Evolutionary conservation across 2,329 filamentous ascomycete genomes (phyloP).

Genomic region (Ceratocystis huliohia): DNA sequence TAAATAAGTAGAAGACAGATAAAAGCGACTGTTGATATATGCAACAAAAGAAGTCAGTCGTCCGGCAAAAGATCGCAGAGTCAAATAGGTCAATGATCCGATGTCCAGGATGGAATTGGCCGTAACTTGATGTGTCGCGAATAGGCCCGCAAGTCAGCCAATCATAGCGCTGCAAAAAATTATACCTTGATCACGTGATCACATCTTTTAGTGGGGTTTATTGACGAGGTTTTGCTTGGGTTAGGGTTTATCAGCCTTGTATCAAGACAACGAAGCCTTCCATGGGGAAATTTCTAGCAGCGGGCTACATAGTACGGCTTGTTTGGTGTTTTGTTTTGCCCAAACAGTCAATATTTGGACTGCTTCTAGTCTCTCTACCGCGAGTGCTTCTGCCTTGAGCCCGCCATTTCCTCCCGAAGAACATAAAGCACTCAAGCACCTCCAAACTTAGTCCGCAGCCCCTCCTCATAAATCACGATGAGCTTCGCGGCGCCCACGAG

Average conservation of each 20-base stretch:
- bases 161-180: conserved; percentile 17
- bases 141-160: conserved; percentile 8
- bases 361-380: not conserved
- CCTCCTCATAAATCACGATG: conserved; percentile 19
- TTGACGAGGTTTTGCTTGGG: not conserved
- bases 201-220: not conserved
- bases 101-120: conserved; percentile 13
- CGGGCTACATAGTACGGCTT: not conserved
- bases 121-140: not conserved
- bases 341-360: not conserved
- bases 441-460: not conserved
- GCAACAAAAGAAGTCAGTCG: not conserved
- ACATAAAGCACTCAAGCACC: not conserved
- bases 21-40: not conserved
- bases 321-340: not conserved
- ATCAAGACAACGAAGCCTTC: not conserved
- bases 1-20: conserved; percentile 5
- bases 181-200: not conserved
- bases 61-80: conserved; percentile 10
- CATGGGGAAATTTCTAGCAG: not conserved
- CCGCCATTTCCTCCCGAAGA: not conserved
- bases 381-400: no score
- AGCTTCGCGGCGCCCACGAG: conserved; percentile 23
- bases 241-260: conserved; percentile 3
- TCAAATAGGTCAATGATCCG: conserved; percentile 10